Evolutionary conservation across 2,329 filamentous ascomycete genomes (phyloP), one percentile per base, ranked within the genome.

Genomic region (Sporothrix dimorphospora): DNA sequence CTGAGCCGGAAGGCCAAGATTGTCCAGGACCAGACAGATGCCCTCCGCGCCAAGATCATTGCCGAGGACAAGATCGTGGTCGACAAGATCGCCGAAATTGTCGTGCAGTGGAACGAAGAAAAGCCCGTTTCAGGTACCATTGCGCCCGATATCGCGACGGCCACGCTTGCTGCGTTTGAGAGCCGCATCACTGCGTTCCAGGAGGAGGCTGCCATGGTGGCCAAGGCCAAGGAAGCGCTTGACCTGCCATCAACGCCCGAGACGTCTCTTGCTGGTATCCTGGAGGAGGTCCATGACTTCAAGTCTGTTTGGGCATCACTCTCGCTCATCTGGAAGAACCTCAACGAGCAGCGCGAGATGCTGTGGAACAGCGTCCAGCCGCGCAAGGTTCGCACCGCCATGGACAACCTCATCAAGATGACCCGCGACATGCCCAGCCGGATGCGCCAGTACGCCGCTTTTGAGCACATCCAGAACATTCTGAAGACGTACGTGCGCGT

Each of bases 361-460:
- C 87, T 97, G 1, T 99, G 97, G 97, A 97, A 92, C 72, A 97
- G 93, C 78, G 92, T 99, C 1, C 94, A 98, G 79, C 95, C 97
- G 9, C 89, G 96, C 75, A 99, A 98, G 83, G 90, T 99, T 72
- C 90, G 96, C 49, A 89, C 92, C 77, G 92, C 93, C 74, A 91
- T 99, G 68, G 95, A 99, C 78, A 91, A 92, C 65, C 87, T 98
- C 70, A 93, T 98, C 80, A 97, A 97, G 85, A 97, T 97, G 88
- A 98, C 94, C 47, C 98, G 97, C 83, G 95, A 98, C 75, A 98
- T 99, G 96, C 96, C 97, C 0, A 97, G 94, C 81, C 91, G 96
- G 73, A 98, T 99, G 95, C 91, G 97, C 73, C 97, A 99, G 79
- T 99, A 99, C 81, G 95, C 97, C 77, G 97, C 97, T n/a, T 99